Conservation (phyloP, 2,329 filamentous ascomycete species). For the Dactylellina haptotyla region DNA sequence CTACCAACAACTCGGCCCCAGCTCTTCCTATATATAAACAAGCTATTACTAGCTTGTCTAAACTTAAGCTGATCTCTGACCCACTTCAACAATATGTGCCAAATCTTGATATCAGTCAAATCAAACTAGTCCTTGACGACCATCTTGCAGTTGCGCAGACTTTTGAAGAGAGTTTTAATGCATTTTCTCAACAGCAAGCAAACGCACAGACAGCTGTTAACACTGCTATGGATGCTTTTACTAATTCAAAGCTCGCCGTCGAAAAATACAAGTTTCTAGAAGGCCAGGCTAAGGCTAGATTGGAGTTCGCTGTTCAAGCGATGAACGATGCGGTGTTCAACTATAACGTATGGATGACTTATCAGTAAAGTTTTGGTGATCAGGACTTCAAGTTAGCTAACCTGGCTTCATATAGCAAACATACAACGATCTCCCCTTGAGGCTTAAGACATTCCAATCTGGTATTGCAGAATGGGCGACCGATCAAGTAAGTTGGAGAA, state of each 20-base stretch:
- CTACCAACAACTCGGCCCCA: conserved; percentile 22
- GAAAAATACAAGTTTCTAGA: conserved; percentile 49
- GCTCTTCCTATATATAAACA: conserved; percentile 50
- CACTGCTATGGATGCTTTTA: conserved; percentile 26
- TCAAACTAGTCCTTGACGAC: conserved; percentile 43
- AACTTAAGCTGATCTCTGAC: conserved; percentile 35
- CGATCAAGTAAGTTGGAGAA: conserved; percentile 20
- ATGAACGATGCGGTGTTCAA: conserved; percentile 45
- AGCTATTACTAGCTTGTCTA: conserved; percentile 42
- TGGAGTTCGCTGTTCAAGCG: conserved; percentile 42
- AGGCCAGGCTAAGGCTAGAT: conserved; percentile 21
- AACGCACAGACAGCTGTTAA: conserved; percentile 14
- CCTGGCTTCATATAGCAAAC: neutral
- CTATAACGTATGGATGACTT: conserved; percentile 27
- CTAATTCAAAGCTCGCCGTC: conserved; percentile 41
- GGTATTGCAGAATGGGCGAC: conserved; percentile 46
- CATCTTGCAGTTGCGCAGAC: conserved; percentile 39
- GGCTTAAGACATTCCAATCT: conserved; percentile 30
- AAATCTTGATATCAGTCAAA: conserved; percentile 47
- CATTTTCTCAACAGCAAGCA: conserved; percentile 26
- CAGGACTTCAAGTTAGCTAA: neutral
- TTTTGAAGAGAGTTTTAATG: conserved; percentile 44
- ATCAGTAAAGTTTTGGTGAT: neutral
- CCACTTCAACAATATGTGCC: conserved; percentile 50
- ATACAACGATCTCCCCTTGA: conserved; percentile 22